Evolutionary conservation across 2,329 filamentous ascomycete genomes (phyloP).

Genomic region (Scytalidium sp.): DNA sequence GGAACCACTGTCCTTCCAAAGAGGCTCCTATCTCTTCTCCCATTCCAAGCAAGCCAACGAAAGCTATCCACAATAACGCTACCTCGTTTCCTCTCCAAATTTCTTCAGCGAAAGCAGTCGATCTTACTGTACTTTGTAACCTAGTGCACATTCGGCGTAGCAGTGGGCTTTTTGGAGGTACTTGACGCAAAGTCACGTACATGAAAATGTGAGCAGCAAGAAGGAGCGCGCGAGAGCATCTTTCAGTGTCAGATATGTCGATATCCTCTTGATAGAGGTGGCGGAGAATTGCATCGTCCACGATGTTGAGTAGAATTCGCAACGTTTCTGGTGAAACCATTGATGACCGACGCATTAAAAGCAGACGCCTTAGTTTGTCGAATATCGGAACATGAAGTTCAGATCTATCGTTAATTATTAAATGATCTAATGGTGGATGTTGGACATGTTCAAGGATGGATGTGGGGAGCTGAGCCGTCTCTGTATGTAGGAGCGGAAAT

Average conservation of each 20-base stretch:
- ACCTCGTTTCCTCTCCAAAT: background rate
- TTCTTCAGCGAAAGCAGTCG: background rate
- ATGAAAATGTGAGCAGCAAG: slow-evolving; percentile 9
- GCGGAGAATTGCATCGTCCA: slow-evolving; percentile 3
- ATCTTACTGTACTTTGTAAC: background rate
- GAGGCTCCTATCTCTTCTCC: background rate
- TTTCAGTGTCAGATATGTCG: background rate
- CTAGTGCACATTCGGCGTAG: slow-evolving; percentile 6
- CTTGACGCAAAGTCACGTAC: slow-evolving; percentile 6
- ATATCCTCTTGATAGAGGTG: background rate
- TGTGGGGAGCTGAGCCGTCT: background rate
- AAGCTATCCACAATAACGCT: background rate
- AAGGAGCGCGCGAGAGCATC: slow-evolving; percentile 3
- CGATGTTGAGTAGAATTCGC: background rate
- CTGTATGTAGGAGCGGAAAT: background rate
- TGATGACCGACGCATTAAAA: background rate
- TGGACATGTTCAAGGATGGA: background rate
- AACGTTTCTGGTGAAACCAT: background rate
- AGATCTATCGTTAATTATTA: background rate
- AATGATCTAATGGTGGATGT: background rate
- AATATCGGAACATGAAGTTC: background rate
- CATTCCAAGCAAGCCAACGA: background rate
- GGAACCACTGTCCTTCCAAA: background rate
- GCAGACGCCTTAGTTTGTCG: slow-evolving; percentile 3
- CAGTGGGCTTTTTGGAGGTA: slow-evolving; percentile 3